Conservation (phyloP, 2,329 filamentous ascomycete genomes). For the Cryphonectria nitschkei region DNA sequence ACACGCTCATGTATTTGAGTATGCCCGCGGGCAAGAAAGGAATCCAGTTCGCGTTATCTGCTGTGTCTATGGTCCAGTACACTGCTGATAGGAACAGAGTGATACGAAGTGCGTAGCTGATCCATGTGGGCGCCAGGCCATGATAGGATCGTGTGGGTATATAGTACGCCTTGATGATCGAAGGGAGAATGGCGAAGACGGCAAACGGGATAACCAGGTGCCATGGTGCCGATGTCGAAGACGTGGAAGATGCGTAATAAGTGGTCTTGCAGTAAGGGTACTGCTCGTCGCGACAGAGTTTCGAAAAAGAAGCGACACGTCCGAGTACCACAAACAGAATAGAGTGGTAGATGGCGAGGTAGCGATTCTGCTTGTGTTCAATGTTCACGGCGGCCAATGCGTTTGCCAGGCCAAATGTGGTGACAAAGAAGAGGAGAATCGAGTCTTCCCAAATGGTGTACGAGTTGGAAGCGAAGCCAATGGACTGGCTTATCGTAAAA, state of each 20-base stretch:
- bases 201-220: slow-evolving; percentile 80
- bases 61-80: slow-evolving; percentile 90
- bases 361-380: slow-evolving; percentile 66
- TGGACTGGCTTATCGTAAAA: slow-evolving; percentile 84
- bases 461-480: slow-evolving; percentile 95
- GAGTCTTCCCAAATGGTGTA: slow-evolving; percentile 99
- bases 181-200: slow-evolving; percentile 72
- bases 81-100: slow-evolving; percentile 75
- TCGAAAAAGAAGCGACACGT: slow-evolving; percentile 81
- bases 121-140: slow-evolving; percentile 82
- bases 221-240: slow-evolving; percentile 91
- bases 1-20: slow-evolving; percentile 75
- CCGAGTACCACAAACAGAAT: slow-evolving; percentile 79
- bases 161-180: slow-evolving; percentile 80
- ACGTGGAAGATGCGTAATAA: slow-evolving; percentile 89
- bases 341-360: slow-evolving; percentile 83
- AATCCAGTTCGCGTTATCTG: slow-evolving; percentile 85
- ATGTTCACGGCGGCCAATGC: slow-evolving; percentile 77
- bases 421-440: slow-evolving; percentile 88
- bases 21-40: slow-evolving; percentile 58
- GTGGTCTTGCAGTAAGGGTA: slow-evolving; percentile 96
- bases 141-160: slow-evolving; percentile 83
- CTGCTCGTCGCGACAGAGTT: slow-evolving; percentile 94
- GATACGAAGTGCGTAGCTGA: slow-evolving; percentile 76
- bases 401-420: slow-evolving; percentile 80